Evolutionary conservation across 768 basidiomycete genomes (phyloP).

Genomic region (Inosperma sp.): DNA sequence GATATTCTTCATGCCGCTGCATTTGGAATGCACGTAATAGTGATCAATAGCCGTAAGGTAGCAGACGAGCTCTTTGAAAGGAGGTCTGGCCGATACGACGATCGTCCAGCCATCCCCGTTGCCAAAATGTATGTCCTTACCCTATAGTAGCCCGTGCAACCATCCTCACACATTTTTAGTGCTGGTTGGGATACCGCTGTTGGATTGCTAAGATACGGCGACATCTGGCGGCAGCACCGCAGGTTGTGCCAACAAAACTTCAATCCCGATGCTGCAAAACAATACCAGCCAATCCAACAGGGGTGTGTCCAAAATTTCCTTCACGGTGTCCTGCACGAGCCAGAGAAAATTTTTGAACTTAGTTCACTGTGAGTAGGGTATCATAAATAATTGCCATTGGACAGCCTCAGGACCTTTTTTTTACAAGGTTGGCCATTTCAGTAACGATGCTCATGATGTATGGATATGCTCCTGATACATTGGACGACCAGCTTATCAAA

Average conservation of each 20-base stretch:
- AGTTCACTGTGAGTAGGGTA: constrained; percentile 10
- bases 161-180: background rate
- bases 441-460: constrained; percentile 10
- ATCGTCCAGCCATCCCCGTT: constrained; percentile 32
- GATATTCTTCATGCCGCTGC: constrained; percentile 19
- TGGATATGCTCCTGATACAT: constrained; percentile 7
- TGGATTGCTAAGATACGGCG: constrained; percentile 31
- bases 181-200: constrained; percentile 36
- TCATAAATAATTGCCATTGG: background rate
- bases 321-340: constrained; percentile 19
- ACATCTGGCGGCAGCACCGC: constrained; percentile 34
- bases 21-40: constrained; percentile 21
- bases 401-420: background rate
- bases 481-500: constrained; percentile 5
- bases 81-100: constrained; percentile 43
- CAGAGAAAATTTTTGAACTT: constrained; percentile 14
- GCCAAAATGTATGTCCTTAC: constrained; percentile 2
- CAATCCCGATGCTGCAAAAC: constrained; percentile 23
- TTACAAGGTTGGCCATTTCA: constrained; percentile 7
- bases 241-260: constrained; percentile 34
- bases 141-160: background rate
- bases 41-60: constrained; percentile 23
- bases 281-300: constrained; percentile 28
- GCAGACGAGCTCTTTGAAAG: constrained; percentile 33
- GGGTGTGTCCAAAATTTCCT: constrained; percentile 29